Percentiles rank a stretch among this genome's conserved stretches.
Evolutionary conservation across 2,329 filamentous ascomycete genomes (phyloP).

Genomic region (Botrytis sinoallii): DNA sequence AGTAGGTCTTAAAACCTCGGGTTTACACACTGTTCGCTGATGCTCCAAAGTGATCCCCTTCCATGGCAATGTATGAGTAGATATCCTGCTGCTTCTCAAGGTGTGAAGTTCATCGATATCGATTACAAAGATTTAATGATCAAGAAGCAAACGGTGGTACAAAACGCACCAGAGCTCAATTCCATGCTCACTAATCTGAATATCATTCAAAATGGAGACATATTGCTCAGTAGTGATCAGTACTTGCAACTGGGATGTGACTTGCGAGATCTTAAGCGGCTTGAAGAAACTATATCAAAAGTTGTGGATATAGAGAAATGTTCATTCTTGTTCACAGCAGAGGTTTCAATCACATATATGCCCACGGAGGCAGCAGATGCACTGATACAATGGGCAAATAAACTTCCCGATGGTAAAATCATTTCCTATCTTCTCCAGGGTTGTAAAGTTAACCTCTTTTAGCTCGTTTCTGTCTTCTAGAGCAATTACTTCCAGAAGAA

Average conservation of each 20-base stretch:
- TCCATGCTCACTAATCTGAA: constrained; percentile 48
- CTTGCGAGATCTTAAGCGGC: constrained; percentile 60
- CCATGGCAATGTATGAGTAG: constrained; percentile 78
- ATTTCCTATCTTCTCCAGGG: not conserved
- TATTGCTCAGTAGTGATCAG: constrained; percentile 62
- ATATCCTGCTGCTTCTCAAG: constrained; percentile 55
- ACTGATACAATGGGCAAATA: constrained; percentile 75
- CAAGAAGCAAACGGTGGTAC: constrained; percentile 68
- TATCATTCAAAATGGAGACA: constrained; percentile 41
- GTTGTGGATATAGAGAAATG: constrained; percentile 57
- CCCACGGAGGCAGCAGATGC: constrained; percentile 67
- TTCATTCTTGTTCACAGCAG: constrained; percentile 75
- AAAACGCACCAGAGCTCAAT: constrained; percentile 58
- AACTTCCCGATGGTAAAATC: constrained; percentile 60
- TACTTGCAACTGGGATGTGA: constrained; percentile 84
- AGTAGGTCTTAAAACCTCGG: constrained; percentile 54
- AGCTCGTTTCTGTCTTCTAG: constrained; percentile 82
- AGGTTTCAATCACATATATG: constrained; percentile 93
- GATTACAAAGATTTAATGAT: constrained; percentile 79
- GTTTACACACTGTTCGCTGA: constrained; percentile 10
- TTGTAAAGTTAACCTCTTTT: constrained; percentile 27
- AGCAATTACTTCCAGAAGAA: constrained; percentile 81
- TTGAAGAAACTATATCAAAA: constrained; percentile 57
- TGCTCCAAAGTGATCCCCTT: constrained; percentile 67
- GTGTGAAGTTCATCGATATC: constrained; percentile 74